Conservation (phyloP, 2,329 filamentous ascomycete species). For the Graphilbum sp. region DNA sequence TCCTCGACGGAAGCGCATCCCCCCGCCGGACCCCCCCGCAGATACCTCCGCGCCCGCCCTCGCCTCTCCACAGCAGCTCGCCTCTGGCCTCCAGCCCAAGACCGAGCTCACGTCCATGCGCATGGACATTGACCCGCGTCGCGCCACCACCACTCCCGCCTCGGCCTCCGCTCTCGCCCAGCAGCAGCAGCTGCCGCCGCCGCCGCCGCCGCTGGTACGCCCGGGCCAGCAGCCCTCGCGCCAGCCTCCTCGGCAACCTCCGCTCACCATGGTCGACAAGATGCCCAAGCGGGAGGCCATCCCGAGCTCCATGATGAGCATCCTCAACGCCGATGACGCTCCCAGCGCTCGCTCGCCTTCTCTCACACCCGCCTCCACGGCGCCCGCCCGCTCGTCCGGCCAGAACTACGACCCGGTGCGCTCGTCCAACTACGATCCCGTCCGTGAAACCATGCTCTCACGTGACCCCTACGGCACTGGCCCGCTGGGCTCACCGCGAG, state of each 20-base stretch:
- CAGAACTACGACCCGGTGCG: constrained; percentile 85
- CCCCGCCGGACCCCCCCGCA: not conserved
- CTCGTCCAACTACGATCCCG: constrained; percentile 51
- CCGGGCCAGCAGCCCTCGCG: too few species aligned
- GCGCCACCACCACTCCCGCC: constrained; percentile 11
- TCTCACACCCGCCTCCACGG: constrained; percentile 20
- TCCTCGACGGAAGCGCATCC: constrained; percentile 36
- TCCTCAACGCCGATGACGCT: constrained; percentile 35
- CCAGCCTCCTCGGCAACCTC: constrained; percentile 6
- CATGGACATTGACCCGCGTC: constrained; percentile 16
- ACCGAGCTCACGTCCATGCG: constrained; percentile 23
- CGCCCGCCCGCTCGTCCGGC: constrained; percentile 33
- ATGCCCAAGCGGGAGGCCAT: constrained; percentile 34
- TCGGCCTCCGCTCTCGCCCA: too few species aligned
- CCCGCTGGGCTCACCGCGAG: constrained; percentile 34
- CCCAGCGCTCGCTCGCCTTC: too few species aligned
- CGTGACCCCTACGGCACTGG: constrained; percentile 30
- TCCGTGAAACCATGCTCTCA: constrained; percentile 43
- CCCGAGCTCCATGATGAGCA: constrained; percentile 36
- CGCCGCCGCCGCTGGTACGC: too few species aligned
- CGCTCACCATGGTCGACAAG: constrained; percentile 20
- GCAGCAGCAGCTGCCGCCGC: too few species aligned
- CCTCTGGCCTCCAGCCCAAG: constrained; percentile 7
- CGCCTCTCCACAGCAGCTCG: not conserved
- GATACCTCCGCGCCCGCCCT: constrained; percentile 8